Evolutionary conservation across 2,329 filamentous ascomycete genomes (phyloP).

Genomic region (Phoma sp.): DNA sequence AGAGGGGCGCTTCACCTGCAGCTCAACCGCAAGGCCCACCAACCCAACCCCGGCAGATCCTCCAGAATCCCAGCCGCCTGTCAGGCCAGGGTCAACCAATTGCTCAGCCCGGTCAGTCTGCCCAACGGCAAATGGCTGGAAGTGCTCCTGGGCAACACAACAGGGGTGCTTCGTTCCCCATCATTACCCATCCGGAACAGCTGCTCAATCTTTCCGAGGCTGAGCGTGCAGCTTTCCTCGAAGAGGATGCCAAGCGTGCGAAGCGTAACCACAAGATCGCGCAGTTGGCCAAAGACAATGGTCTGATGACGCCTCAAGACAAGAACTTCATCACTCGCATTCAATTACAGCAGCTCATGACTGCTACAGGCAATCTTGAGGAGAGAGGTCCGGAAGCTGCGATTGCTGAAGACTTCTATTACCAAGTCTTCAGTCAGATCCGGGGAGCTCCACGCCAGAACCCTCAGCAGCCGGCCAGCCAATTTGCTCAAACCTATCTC

Average conservation of each 20-base stretch:
- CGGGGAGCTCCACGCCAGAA: conserved; percentile 88
- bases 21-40: conserved; percentile 51
- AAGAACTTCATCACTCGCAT: conserved; percentile 99
- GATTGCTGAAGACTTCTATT: conserved; percentile 94
- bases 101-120: conserved; percentile 32
- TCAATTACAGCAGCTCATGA: conserved; percentile 92
- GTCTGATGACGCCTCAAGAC: conserved; percentile 97
- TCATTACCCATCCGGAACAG: conserved; percentile 74
- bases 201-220: conserved; percentile 80
- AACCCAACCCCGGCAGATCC: conserved; percentile 70
- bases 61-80: conserved; percentile 78
- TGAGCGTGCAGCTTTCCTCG: conserved; percentile 81
- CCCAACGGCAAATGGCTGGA: conserved; percentile 34
- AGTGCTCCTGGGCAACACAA: conserved; percentile 43
- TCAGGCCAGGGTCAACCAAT: conserved; percentile 52
- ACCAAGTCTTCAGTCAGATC: conserved; percentile 95
- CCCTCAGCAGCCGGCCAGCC: conserved; percentile 89
- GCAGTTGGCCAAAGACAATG: conserved; percentile 89
- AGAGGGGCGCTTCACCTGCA: conserved; percentile 35
- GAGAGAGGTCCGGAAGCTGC: conserved; percentile 81
- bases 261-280: conserved; percentile 99
- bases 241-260: conserved; percentile 91
- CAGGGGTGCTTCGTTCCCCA: conserved; percentile 58
- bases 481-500: conserved; percentile 97
- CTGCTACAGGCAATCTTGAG: conserved; percentile 85